Conservation (phyloP, 805 yeast species). For the Yarrowia sp. region DNA sequence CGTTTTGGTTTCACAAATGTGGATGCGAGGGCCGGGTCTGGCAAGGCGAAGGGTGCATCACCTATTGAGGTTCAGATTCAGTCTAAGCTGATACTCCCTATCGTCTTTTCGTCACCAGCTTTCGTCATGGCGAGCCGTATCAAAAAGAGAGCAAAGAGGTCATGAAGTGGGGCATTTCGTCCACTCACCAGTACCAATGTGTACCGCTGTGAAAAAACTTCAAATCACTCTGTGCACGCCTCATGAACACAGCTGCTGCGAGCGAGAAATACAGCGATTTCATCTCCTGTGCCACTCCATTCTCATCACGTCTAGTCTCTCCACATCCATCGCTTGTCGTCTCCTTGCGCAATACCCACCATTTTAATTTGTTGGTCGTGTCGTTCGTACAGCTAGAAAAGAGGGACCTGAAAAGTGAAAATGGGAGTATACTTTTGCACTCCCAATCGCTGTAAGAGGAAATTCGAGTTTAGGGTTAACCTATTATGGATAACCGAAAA, state of each 20-base stretch:
- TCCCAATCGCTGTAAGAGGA: background rate
- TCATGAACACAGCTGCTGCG: background rate
- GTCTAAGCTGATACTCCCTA: no score
- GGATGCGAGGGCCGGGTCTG: no score
- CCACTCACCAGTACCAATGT: no score
- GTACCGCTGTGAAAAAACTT: background rate
- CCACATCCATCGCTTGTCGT: conserved; percentile 10
- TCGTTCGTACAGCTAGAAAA: conserved; percentile 26
- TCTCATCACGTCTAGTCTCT: background rate
- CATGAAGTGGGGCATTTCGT: no score
- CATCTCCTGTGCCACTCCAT: background rate
- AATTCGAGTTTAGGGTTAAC: conserved; percentile 8
- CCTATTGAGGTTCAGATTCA: no score
- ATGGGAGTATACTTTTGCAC: conserved; percentile 14
- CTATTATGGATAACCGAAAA: background rate
- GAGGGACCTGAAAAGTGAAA: conserved; percentile 22
- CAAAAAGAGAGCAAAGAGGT: no score
- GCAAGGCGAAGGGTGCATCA: no score
- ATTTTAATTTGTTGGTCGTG: conserved; percentile 21
- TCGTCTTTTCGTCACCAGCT: no score
- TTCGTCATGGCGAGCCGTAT: no score
- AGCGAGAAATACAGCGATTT: background rate
- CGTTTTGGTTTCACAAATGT: background rate
- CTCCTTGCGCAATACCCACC: conserved; percentile 11
- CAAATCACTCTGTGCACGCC: background rate